These are phyloP conservation scores for Nigrograna mackinnonii DNA, from an alignment of 2,329 filamentous ascomycete species.

Conservation along the genomic window DNA sequence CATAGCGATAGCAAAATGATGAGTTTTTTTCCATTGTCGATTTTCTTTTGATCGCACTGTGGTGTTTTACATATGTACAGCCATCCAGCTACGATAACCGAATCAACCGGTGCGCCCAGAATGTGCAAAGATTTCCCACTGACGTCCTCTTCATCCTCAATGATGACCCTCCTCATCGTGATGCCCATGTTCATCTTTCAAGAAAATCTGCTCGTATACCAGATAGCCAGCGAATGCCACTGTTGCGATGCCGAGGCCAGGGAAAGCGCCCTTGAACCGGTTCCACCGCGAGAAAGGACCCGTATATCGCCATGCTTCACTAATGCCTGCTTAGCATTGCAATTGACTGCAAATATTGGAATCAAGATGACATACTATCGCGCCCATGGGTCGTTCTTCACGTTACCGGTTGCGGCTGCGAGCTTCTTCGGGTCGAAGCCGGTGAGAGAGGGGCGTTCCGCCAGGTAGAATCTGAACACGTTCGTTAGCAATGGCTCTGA, in stretches of 20 bases:
- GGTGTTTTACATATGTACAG: conserved; percentile 40
- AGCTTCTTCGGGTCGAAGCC: conserved; percentile 89
- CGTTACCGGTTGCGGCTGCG: conserved; percentile 68
- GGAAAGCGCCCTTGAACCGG: conserved; percentile 84
- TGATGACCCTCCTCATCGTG: conserved; percentile 29
- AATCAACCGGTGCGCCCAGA: conserved; percentile 35
- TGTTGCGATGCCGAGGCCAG: conserved; percentile 88
- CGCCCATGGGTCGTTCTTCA: conserved; percentile 65
- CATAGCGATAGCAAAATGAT: too few relatives aligned
- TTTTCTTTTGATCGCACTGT: conserved; percentile 16
- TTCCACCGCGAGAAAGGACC: conserved; percentile 87
- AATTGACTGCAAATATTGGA: conserved; percentile 4
- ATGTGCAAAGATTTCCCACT: conserved; percentile 17
- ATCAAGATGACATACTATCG: conserved; percentile 54
- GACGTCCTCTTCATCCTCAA: conserved; percentile 9
- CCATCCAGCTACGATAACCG: conserved; percentile 23
- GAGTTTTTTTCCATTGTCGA: too few relatives aligned
- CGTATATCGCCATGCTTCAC: conserved; percentile 93
- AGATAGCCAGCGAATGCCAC: conserved; percentile 92
- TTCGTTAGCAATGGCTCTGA: conserved; percentile 18
- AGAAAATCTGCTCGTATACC: conserved; percentile 84
- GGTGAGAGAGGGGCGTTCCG: conserved; percentile 73
- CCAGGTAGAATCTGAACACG: conserved; percentile 49
- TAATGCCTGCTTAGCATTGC: conserved; percentile 47
- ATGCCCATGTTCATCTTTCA: conserved; percentile 62